phyloP scores from a whole-genome alignment of 805 yeast genomes.

The Zygoascus tannicola region DNA sequence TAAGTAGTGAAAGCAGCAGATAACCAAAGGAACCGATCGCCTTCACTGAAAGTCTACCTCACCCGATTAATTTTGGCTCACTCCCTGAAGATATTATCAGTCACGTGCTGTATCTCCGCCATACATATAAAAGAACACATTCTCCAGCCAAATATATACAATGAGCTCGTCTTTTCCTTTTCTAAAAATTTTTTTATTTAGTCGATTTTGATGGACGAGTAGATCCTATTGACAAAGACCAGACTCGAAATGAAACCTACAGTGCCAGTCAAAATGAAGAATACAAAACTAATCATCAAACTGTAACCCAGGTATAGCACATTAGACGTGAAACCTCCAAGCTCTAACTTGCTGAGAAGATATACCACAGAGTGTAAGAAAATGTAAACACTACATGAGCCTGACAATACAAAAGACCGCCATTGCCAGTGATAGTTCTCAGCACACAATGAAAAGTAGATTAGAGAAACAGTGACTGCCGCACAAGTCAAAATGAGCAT shows the following conservation, averaged over 20 bases:
- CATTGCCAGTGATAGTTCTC: conserved; percentile 98
- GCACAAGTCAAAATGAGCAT: conserved; percentile 75
- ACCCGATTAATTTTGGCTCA: too few species aligned
- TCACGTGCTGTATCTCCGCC: too few species aligned
- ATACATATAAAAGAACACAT: too few species aligned
- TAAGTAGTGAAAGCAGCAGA: too few species aligned
- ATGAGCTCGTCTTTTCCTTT: too few species aligned
- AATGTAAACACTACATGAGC: conserved; percentile 79
- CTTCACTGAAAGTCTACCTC: too few species aligned
- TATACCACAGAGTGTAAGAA: conserved; percentile 69
- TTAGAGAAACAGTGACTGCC: conserved; percentile 67
- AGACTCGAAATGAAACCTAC: conserved; percentile 73
- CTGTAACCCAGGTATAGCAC: conserved; percentile 82
- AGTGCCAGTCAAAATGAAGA: conserved; percentile 79
- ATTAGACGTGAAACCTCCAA: conserved; percentile 67
- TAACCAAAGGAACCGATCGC: too few species aligned
- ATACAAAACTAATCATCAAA: conserved; percentile 52
- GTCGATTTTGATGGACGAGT: conserved; percentile 80
- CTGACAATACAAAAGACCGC: conserved; percentile 80
- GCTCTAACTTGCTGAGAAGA: conserved; percentile 39
- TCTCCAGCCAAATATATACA: too few species aligned
- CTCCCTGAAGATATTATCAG: too few species aligned
- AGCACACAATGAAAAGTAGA: conserved; percentile 74
- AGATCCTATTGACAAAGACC: conserved; percentile 68
- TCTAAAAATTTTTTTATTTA: conserved; percentile 28